Evolutionary conservation across 108 stramenopile species (phyloP), one percentile per base, ranked within the genome.

Genomic region (Cylindrotheca fusiformis): DNA sequence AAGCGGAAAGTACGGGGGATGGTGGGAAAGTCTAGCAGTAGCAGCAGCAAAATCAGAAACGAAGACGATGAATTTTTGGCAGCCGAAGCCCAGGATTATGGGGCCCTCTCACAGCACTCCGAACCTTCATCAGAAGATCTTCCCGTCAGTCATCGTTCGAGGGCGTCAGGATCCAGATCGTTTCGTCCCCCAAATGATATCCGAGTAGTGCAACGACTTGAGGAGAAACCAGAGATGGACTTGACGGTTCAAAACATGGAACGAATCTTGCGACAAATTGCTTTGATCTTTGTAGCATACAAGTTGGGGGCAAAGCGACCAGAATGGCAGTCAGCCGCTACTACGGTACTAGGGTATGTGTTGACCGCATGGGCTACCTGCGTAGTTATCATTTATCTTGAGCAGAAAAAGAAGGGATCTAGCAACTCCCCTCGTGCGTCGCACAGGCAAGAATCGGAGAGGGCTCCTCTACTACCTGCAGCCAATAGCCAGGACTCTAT

Each of bases 301-400:
- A 32, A 58, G 2, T 4, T 80, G 45, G 79, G 79, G 4, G 33
- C 65, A 26, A 59, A 53, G 8, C 60, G 32, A 31, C 66, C 79
- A 1, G 62, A 62, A 32, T 67, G 51, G 48, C 31, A 41, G 19
- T 36, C 30, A 3, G 44, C 58, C 20, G 68, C 69, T 3, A 49
- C 32, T 8, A 64, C 71, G 10, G 8, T 66, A 17, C 27, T 79
- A 25, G 82, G 77, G 45, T 67, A 77, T 25, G 55, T 64, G 1
- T 31, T 63, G 10, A 80, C 79, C 30, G 88, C 85, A 6, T 89
- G 84, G 84, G 65, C 72, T n/a, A 89, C 88, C 30, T 84, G 85
- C 48, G 10, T 84, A 12, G 51, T 77, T 22, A 82, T 86, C 44
- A 29, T 82, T 0, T 41, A 41, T 14, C 14, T 41, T 6, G 36